Percentiles rank a stretch among this genome's conserved stretches.
phyloP scores from a whole-genome alignment of 2,329 filamentous ascomycete species.

The Clarireedia hainanense region DNA sequence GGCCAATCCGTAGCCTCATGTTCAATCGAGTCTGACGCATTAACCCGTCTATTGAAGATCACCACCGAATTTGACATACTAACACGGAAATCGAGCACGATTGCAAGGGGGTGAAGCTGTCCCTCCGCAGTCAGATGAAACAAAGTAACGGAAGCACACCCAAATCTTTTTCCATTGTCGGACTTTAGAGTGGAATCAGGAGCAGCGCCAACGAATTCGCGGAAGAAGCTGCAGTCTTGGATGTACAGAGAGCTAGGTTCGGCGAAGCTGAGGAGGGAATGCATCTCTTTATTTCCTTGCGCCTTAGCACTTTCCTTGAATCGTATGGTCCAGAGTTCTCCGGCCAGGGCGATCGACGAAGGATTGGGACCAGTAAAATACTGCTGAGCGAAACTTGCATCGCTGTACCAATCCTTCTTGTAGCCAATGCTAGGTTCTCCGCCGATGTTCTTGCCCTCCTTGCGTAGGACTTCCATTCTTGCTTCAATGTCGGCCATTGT shows the following conservation, averaged over 20 bases:
- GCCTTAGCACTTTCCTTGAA: constrained; percentile 15
- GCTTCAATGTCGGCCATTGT: constrained; percentile 9
- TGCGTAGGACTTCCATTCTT: not conserved
- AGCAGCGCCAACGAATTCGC: constrained; percentile 7
- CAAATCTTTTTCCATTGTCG: constrained; percentile 16
- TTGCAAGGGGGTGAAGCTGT: constrained; percentile 40
- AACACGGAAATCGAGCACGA: constrained; percentile 39
- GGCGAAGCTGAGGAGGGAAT: constrained; percentile 9
- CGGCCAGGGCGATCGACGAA: constrained; percentile 16
- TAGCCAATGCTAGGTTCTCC: constrained; percentile 13
- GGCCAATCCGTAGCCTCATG: constrained; percentile 39
- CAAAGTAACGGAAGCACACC: constrained; percentile 35
- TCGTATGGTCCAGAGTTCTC: constrained; percentile 15
- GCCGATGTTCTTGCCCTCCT: constrained; percentile 3
- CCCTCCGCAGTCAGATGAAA: constrained; percentile 38
- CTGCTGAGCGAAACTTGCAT: constrained; percentile 35
- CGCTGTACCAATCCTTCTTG: constrained; percentile 20
- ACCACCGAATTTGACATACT: constrained; percentile 37
- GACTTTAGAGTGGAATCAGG: constrained; percentile 4
- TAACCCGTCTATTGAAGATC: constrained; percentile 41
- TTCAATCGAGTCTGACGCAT: constrained; percentile 25
- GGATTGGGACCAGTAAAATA: constrained; percentile 33
- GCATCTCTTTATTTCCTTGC: constrained; percentile 13
- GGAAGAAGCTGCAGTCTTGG: constrained; percentile 26
- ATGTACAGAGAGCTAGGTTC: constrained; percentile 18